Conservation (phyloP, 2,329 filamentous ascomycete species). For the Fusarium verticillioides region DNA sequence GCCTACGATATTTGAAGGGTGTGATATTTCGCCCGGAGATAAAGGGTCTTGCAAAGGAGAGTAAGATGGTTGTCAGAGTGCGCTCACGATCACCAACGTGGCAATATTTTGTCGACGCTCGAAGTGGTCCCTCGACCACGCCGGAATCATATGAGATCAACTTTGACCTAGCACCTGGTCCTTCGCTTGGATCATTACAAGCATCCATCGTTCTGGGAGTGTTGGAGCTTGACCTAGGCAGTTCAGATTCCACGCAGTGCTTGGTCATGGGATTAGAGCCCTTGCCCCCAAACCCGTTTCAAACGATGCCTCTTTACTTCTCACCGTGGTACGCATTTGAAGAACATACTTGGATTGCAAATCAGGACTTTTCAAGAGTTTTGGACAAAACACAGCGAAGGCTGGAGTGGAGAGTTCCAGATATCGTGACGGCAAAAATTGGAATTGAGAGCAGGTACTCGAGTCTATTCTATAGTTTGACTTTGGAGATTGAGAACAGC, state of each 20-base stretch:
- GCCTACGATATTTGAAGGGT: constrained; percentile 38
- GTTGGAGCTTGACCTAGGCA: constrained; percentile 36
- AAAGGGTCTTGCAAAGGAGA: not conserved
- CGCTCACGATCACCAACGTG: constrained; percentile 44
- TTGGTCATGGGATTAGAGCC: constrained; percentile 43
- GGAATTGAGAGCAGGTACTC: constrained; percentile 42
- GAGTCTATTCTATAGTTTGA: constrained; percentile 41
- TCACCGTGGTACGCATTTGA: constrained; percentile 47
- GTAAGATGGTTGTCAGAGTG: constrained; percentile 24
- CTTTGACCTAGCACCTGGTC: constrained; percentile 39
- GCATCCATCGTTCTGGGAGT: constrained; percentile 37
- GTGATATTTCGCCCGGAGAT: constrained; percentile 43
- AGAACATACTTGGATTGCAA: constrained; percentile 24
- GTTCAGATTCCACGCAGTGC: constrained; percentile 30
- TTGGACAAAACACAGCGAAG: constrained; percentile 31
- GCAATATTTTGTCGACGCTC: constrained; percentile 39
- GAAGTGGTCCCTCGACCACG: constrained; percentile 3
- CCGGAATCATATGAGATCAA: constrained; percentile 43
- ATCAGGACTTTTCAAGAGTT: constrained; percentile 30
- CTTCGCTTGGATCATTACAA: constrained; percentile 31
- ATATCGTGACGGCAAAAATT: constrained; percentile 26
- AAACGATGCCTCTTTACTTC: constrained; percentile 42
- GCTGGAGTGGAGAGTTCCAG: constrained; percentile 17
- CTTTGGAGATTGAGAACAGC: constrained; percentile 15
- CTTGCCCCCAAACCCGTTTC: constrained; percentile 41